Evolutionary conservation across 2,329 filamentous ascomycete species (phyloP).

Genomic region (Beauveria scarabaeidicola): DNA sequence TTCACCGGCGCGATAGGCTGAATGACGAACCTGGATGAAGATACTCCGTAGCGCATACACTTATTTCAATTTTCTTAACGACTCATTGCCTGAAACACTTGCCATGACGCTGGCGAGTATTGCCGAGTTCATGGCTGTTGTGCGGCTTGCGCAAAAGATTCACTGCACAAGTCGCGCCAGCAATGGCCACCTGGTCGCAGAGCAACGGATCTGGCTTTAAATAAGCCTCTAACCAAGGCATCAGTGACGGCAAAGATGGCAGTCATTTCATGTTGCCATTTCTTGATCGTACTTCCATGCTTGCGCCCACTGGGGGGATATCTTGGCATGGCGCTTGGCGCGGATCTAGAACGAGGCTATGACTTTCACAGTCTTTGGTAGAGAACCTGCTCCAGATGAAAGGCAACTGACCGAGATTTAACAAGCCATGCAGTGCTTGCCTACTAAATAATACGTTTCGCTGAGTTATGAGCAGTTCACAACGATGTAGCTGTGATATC

Average conservation of each 20-base stretch:
- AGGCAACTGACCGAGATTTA: not conserved
- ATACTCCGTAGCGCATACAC: no score
- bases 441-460: not conserved
- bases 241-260: not conserved
- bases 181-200: no score
- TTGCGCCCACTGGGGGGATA: not conserved
- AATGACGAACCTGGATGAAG: no score
- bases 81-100: no score
- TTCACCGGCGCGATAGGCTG: no score
- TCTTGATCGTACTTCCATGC: not conserved
- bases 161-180: constrained; percentile 38
- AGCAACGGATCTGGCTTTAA: no score
- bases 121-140: not conserved
- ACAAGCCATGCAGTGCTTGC: not conserved
- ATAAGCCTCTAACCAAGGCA: no score
- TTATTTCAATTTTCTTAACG: no score
- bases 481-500: not conserved
- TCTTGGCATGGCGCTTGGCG: not conserved
- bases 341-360: no score
- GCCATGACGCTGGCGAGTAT: no score
- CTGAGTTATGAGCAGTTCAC: not conserved
- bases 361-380: not conserved
- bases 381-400: not conserved
- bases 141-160: not conserved
- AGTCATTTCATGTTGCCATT: not conserved